Evolutionary conservation across 1,284 basidiomycete genomes (phyloP).

Genomic region (Ustilago bromivora): DNA sequence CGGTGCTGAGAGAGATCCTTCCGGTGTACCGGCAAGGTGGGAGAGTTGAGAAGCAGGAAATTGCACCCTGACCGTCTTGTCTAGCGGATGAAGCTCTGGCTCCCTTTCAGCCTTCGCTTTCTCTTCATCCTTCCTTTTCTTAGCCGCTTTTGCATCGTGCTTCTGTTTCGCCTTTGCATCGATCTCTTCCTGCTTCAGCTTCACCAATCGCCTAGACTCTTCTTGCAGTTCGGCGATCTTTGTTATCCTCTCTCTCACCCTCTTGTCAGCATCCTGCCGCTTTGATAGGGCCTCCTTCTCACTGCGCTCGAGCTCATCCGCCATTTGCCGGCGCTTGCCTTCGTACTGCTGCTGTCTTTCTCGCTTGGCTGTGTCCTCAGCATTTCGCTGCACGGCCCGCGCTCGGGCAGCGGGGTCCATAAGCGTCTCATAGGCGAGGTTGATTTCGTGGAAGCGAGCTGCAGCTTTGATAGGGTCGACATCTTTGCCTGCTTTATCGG

Average conservation of each 20-base stretch:
- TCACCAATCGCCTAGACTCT: slow-evolving; percentile 48
- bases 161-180: slow-evolving; percentile 30
- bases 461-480: slow-evolving; percentile 72
- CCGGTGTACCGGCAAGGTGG: slow-evolving; percentile 24
- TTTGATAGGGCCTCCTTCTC: slow-evolving; percentile 79
- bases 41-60: slow-evolving; percentile 55
- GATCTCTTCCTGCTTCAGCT: slow-evolving; percentile 39
- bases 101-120: slow-evolving; percentile 21
- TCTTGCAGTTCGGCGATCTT: slow-evolving; percentile 43
- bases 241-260: slow-evolving; percentile 18
- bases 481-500: slow-evolving; percentile 64
- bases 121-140: slow-evolving; percentile 28
- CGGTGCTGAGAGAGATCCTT: slow-evolving; percentile 2
- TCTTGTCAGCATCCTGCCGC: slow-evolving; percentile 71
- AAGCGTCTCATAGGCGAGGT: slow-evolving; percentile 84
- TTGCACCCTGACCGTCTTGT: slow-evolving; percentile 55
- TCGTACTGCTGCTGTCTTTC: slow-evolving; percentile 82
- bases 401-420: slow-evolving; percentile 84
- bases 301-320: slow-evolving; percentile 85
- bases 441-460: slow-evolving; percentile 87
- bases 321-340: slow-evolving; percentile 80
- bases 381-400: slow-evolving; percentile 83
- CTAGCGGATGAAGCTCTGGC: slow-evolving; percentile 51
- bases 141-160: slow-evolving; percentile 16
- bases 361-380: slow-evolving; percentile 78